Conservation (phyloP, 164 flowering plant genomes). For the Platanus orientalis region DNA sequence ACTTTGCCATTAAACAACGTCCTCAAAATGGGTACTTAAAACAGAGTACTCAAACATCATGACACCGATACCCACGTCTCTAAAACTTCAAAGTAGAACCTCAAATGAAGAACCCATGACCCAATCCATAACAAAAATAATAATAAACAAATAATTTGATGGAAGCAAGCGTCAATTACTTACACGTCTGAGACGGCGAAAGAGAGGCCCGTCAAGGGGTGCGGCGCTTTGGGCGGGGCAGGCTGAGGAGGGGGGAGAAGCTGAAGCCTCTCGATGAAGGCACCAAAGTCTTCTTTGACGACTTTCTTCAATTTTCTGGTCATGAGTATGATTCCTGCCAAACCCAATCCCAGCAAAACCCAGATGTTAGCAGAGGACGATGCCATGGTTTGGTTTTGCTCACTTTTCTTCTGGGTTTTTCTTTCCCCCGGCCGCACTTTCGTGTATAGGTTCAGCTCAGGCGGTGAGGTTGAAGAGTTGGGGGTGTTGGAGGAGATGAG, state of each 20-base stretch:
- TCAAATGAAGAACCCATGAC: no score
- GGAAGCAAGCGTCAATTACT: not conserved
- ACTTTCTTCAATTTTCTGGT: conserved; percentile 61
- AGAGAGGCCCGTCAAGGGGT: conserved; percentile 77
- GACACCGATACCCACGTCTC: no score
- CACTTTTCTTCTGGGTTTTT: not conserved
- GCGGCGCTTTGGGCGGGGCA: conserved; percentile 97
- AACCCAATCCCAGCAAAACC: conserved; percentile 80
- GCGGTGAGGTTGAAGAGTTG: not conserved
- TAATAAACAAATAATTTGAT: not conserved
- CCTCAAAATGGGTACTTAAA: no score
- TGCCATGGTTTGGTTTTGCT: conserved; percentile 31
- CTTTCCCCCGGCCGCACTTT: not conserved
- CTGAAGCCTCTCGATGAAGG: conserved; percentile 61
- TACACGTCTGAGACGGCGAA: conserved; percentile 93
- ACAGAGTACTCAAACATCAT: no score
- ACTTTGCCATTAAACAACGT: no score
- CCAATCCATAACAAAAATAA: not conserved
- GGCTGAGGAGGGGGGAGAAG: conserved; percentile 97
- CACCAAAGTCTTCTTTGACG: conserved; percentile 80
- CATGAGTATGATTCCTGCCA: conserved; percentile 79
- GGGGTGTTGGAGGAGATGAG: not conserved
- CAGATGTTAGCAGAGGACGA: conserved; percentile 64
- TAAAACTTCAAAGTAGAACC: no score
- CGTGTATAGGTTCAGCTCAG: not conserved